These are phyloP conservation scores for Komagataella pseudopastoris DNA, from an alignment of 805 yeast genomes.

Conservation along the genomic window DNA sequence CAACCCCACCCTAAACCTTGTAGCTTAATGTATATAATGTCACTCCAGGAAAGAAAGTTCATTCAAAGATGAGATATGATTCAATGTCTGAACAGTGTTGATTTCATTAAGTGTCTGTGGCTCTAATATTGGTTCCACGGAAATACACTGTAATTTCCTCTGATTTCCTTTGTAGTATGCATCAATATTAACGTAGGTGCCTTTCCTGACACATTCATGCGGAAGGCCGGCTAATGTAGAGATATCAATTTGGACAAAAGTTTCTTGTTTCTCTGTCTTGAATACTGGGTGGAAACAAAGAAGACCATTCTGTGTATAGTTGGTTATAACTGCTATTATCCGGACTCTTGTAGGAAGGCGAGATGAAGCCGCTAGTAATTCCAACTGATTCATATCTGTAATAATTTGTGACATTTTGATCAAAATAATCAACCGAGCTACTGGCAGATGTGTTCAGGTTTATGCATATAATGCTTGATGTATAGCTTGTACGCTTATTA, in stretches of 20 bases:
- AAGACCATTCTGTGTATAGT: background rate
- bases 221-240: background rate
- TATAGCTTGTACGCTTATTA: no score
- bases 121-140: background rate
- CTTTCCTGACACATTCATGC: constrained; percentile 1
- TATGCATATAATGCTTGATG: background rate
- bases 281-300: background rate
- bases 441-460: background rate
- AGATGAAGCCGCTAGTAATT: background rate
- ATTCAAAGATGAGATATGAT: background rate
- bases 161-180: constrained; percentile 4
- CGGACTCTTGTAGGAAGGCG: background rate
- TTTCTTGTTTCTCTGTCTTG: background rate
- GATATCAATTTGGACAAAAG: background rate
- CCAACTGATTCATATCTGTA: background rate
- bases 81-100: background rate
- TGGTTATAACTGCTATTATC: background rate
- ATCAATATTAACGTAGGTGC: constrained; percentile 5
- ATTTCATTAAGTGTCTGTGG: background rate
- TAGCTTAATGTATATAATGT: background rate
- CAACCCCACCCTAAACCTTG: constrained; percentile 6
- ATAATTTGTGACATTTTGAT: background rate
- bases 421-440: no score
- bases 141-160: background rate
- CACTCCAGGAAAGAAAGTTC: background rate